Evolutionary conservation across 805 yeast species (phyloP).

Genomic region (Cyberlindnera mycetangii): DNA sequence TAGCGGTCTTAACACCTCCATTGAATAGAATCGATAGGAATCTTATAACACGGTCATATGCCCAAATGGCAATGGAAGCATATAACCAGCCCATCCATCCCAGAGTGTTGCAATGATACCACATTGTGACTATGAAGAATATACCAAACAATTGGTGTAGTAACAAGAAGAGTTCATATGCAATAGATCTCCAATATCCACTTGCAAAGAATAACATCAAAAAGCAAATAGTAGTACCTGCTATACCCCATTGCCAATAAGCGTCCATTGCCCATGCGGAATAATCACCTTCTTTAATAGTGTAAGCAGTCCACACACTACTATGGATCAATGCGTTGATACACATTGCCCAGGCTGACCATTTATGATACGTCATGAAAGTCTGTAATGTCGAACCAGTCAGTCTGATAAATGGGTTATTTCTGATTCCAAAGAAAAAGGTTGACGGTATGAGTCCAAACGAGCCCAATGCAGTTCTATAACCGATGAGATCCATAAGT

Average conservation of each 20-base stretch:
- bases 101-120: slow-evolving; percentile 54
- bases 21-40: slow-evolving; percentile 50
- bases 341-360: slow-evolving; percentile 54
- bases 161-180: slow-evolving; percentile 60
- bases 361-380: slow-evolving; percentile 63
- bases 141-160: slow-evolving; percentile 57
- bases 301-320: slow-evolving; percentile 50
- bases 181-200: slow-evolving; percentile 45
- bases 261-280: slow-evolving; percentile 41
- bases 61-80: slow-evolving; percentile 65
- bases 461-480: slow-evolving; percentile 50
- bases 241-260: slow-evolving; percentile 48
- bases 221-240: slow-evolving; percentile 42
- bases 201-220: slow-evolving; percentile 47
- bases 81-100: slow-evolving; percentile 52
- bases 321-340: slow-evolving; percentile 55
- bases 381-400: slow-evolving; percentile 59
- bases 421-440: slow-evolving; percentile 67
- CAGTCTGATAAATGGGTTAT: slow-evolving; percentile 59
- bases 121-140: slow-evolving; percentile 50
- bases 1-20: slow-evolving; percentile 57
- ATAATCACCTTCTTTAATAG: slow-evolving; percentile 40
- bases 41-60: slow-evolving; percentile 59
- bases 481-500: slow-evolving; percentile 42
- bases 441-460: slow-evolving; percentile 55